These are phyloP conservation scores for Arxiozyma telluris DNA, from an alignment of 1,139 yeast species.

Conservation along the genomic window DNA sequence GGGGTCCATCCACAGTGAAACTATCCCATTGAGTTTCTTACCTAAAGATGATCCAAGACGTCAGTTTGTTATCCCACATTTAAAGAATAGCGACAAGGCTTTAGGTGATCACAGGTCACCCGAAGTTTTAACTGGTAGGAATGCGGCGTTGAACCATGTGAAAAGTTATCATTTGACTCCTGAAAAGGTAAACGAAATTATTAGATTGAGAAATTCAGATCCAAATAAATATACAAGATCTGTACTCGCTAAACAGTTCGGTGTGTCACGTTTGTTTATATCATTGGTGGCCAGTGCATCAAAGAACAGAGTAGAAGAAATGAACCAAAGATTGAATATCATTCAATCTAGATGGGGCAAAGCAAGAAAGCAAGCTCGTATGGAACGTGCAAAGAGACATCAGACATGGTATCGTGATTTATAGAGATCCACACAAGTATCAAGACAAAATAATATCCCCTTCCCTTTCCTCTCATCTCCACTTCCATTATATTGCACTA, in stretches of 20 bases:
- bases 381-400: constrained; percentile 49
- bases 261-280: constrained; percentile 46
- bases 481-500: not conserved
- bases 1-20: constrained; percentile 30
- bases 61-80: constrained; percentile 2
- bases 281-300: constrained; percentile 43
- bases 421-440: not conserved
- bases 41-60: constrained; percentile 26
- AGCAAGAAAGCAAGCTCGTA: constrained; percentile 39
- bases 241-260: constrained; percentile 56
- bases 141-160: constrained; percentile 17
- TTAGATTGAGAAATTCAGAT: constrained; percentile 48
- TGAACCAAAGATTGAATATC: constrained; percentile 36
- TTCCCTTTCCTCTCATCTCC: not conserved
- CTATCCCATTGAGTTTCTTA: constrained; percentile 28
- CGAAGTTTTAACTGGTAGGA: constrained; percentile 17
- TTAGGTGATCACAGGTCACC: constrained; percentile 10
- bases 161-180: constrained; percentile 55
- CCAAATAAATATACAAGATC: constrained; percentile 61
- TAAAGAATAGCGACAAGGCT: not conserved
- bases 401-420: constrained; percentile 53
- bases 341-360: constrained; percentile 44
- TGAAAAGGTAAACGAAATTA: constrained; percentile 54
- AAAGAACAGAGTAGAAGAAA: constrained; percentile 34
- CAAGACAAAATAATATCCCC: not conserved